Evolutionary conservation across 2,329 filamentous ascomycete genomes (phyloP), one percentile per base, ranked within the genome.

Genomic region (Alternaria conjuncta): DNA sequence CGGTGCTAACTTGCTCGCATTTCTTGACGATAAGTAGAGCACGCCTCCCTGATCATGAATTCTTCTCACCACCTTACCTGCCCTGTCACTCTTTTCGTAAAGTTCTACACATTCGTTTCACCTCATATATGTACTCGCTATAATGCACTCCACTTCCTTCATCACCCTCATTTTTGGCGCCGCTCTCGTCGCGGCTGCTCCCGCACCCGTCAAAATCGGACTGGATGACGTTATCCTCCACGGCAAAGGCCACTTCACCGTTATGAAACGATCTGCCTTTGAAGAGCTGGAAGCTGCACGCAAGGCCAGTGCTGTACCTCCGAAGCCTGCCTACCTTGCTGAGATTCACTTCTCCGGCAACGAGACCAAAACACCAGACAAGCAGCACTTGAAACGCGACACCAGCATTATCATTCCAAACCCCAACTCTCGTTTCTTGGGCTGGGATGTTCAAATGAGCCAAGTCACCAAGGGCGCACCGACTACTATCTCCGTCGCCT

Each of bases 361-460:
- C 49, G 59, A 57, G 32, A 68, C 61, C 12, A 11, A 7, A 18
- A 10, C 10, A 4, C 18, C 49, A 12, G 20, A 15, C 49, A 23
- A 53, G 13, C 21, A 36, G 20, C 20, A 25, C 13, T 9, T 32
- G 10, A 75, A 75, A 63, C 72, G 74, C 30, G 64, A 36, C 8
- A 36, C 45, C 11, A 47, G 51, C 26, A 67, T 58, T 46, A 43
- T 77, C 61, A 68, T 76, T 25, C 55, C 75, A 50, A 66, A 70
- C 43, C 60, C 68, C 25, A 55, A 64, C 20, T 44, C 53, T 4
- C 70, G 68, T 32, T 82, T 82, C 67, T 69, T 79, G 21, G 80
- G 80, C 68, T 82, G 80, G 80, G 81, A 82, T 59, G 70, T 79
- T 2, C 69, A 69, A 50, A 79, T 81, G 69, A 82, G 80, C 13